Evolutionary conservation across 495 filamentous ascomycete species (phyloP).

Genomic region (Parachaetomium inaequale): DNA sequence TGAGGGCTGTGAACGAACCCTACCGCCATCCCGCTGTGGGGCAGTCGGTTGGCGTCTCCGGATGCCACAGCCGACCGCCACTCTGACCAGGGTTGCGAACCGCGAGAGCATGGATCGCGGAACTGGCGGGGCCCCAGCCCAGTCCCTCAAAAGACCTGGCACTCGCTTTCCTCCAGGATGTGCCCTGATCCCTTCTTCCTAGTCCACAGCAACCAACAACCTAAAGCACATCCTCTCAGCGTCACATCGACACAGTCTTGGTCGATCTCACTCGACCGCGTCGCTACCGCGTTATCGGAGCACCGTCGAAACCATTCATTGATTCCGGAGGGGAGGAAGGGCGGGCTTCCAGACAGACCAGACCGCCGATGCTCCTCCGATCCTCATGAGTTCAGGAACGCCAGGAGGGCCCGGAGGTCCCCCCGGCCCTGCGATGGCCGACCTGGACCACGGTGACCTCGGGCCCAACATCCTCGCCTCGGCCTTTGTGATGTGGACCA

Average conservation of each 20-base stretch:
- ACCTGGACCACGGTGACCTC: conserved; percentile 5
- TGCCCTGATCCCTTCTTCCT: no score
- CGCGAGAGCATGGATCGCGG: not conserved
- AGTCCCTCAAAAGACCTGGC: not conserved
- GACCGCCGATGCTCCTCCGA: not conserved
- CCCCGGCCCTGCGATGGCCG: not conserved
- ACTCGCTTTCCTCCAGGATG: not conserved
- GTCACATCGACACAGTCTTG: no score
- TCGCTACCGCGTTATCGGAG: no score
- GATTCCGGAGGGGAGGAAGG: not conserved
- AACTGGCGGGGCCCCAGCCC: not conserved
- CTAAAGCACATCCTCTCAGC: no score
- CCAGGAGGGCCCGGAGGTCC: not conserved
- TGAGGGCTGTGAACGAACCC: not conserved
- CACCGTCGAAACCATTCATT: not conserved
- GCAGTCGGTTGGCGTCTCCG: not conserved
- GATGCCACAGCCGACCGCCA: not conserved
- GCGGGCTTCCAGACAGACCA: not conserved
- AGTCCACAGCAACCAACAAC: no score
- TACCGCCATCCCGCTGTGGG: not conserved
- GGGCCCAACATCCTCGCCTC: conserved; percentile 19
- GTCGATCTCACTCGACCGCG: not conserved
- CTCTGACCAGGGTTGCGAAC: not conserved
- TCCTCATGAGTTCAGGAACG: conserved; percentile 9
- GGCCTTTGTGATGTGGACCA: conserved; percentile 14